Base-by-base conservation (phyloP, 768 basidiomycete genomes). In the Trametes elegans region DNA sequence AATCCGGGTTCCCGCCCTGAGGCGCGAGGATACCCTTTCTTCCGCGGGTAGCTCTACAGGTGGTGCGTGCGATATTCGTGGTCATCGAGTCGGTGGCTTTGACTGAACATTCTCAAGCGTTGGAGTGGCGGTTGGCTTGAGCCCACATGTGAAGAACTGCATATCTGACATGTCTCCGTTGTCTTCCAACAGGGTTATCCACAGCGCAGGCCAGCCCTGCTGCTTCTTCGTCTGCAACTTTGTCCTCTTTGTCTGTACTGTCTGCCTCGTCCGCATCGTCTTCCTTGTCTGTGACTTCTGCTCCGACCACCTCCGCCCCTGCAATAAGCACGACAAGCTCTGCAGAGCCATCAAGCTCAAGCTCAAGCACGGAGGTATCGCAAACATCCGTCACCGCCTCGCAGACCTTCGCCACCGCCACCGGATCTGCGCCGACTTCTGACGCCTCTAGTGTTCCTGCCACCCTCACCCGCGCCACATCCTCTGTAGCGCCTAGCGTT, bases 191-290 rank as follows among this genome's bases (percentile, higher is more conserved):
- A 53, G 51, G 41, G 51, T 27, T 38, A 38, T 45, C 45, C 19
- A 28, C 50, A 57, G 56, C 56, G 56, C 56, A 57, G 56, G 56
- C 56, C 48, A 52, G 56, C 50, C 38, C 56, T 57, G 56, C 56
- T 52, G 56, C 56, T 57, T 47, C 39, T 35, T 36, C 50, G 36
- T 52, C 56, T 40, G 45, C 48, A 24, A 56, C 55, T 47, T 19
- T 43, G 49, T 56, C 48, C 13, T 34, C 53, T 47, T 39, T 16
- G 21, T 38, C 28, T 42, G 39, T 31, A 18, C 19, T 32, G 26
- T 55, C 47, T 14, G 10, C 50, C 23, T 52, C 45, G 23, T 26
- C 44, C 24, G 21, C 39, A 26, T 28, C 38, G 16, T 21, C 27
- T 29, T n/a, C n/a, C n/a, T n/a, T n/a, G n/a, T n/a, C n/a, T n/a